Conservation (phyloP, 169 alveolate genomes). For the Plasmodium sp. region DNA sequence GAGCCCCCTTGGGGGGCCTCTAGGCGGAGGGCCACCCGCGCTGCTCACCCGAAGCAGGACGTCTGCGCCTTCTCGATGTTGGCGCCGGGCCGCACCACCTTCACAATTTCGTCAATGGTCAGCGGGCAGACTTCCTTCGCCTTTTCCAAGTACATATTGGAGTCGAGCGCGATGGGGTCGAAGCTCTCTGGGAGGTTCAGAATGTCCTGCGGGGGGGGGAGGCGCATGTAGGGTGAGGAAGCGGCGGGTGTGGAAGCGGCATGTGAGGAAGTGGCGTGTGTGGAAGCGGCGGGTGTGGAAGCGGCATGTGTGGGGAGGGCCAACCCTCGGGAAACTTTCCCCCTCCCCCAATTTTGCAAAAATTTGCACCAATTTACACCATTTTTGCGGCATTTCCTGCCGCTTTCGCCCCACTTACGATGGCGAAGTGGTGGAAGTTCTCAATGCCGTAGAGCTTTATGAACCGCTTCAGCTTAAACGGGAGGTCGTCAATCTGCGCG, state of each 20-base stretch:
- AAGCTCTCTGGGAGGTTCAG: slow-evolving; percentile 48
- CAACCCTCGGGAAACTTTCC: not conserved
- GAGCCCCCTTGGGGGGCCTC: not conserved
- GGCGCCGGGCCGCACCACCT: slow-evolving; percentile 31
- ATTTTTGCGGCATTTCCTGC: not conserved
- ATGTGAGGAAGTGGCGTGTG: not conserved
- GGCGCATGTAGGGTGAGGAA: not conserved
- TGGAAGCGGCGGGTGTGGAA: not conserved
- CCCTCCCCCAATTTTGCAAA: not conserved
- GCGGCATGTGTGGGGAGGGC: too few relatives aligned
- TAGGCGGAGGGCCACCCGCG: not conserved
- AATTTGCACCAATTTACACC: too few relatives aligned
- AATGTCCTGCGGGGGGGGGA: slow-evolving; percentile 28
- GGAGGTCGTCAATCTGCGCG: slow-evolving; percentile 38
- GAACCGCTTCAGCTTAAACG: slow-evolving; percentile 55
- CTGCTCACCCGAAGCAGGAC: slow-evolving; percentile 69
- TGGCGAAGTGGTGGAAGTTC: slow-evolving; percentile 74
- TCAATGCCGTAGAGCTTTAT: slow-evolving; percentile 70
- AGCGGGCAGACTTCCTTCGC: slow-evolving; percentile 65
- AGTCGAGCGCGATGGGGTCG: slow-evolving; percentile 25
- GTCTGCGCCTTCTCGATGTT: slow-evolving; percentile 74
- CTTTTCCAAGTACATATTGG: slow-evolving; percentile 59
- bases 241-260: not conserved
- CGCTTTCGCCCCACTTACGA: not conserved
- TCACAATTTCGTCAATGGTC: slow-evolving; percentile 65